phyloP scores from a whole-genome alignment of 164 flowering plant genomes.

The Liriodendron chinense region DNA sequence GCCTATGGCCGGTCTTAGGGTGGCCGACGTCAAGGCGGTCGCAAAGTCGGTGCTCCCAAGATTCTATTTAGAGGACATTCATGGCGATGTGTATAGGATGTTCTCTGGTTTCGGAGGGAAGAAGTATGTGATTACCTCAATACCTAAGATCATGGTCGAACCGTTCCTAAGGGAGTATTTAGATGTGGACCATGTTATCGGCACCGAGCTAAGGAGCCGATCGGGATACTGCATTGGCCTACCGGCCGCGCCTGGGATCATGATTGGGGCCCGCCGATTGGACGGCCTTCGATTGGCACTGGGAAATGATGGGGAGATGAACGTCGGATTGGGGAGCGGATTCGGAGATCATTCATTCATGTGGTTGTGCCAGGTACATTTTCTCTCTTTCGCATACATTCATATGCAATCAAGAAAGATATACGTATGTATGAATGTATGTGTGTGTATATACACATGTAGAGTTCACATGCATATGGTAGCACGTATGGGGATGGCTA shows the following conservation, averaged over 20 bases:
- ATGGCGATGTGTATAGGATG: constrained; percentile 1
- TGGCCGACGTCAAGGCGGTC: constrained; percentile 13
- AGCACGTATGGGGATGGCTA: too few relatives aligned
- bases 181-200: constrained; percentile 14
- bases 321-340: constrained; percentile 13
- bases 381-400: neutral
- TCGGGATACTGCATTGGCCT: constrained; percentile 17
- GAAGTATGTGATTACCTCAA: constrained; percentile 14
- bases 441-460: too few relatives aligned
- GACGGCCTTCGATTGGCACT: neutral
- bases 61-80: constrained; percentile 21
- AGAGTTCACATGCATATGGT: too few relatives aligned
- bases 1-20: constrained; percentile 19
- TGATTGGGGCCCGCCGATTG: neutral
- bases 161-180: constrained; percentile 20
- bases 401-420: too few relatives aligned
- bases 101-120: constrained; percentile 15
- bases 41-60: constrained; percentile 23
- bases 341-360: constrained; percentile 4
- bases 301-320: neutral
- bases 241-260: constrained; percentile 11
- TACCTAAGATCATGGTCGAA: constrained; percentile 22
- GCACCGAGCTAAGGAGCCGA: constrained; percentile 15
- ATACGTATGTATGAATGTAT: too few relatives aligned
- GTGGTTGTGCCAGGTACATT: constrained; percentile 15